These are phyloP conservation scores for Candida germanica DNA, from an alignment of 805 yeast species.

Conservation along the genomic window DNA sequence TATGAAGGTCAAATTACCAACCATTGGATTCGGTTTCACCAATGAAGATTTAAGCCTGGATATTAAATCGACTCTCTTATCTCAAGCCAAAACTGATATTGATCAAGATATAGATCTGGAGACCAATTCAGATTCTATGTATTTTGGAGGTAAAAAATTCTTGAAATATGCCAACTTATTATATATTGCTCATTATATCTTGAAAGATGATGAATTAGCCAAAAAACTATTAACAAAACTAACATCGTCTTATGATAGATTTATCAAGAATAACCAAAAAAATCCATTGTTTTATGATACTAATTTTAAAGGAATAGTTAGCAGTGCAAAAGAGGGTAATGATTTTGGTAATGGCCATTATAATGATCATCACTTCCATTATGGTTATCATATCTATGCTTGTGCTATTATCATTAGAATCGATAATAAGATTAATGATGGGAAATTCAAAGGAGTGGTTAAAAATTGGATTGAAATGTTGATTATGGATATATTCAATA, in stretches of 20 bases:
- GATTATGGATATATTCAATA: constrained; percentile 67
- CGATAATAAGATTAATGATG: constrained; percentile 33
- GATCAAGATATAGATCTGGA: constrained; percentile 15
- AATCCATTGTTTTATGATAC: constrained; percentile 77
- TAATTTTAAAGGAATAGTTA: constrained; percentile 74
- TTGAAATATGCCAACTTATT: constrained; percentile 20
- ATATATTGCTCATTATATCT: constrained; percentile 19
- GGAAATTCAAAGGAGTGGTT: constrained; percentile 47
- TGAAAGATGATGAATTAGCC: constrained; percentile 18
- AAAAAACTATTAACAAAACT: constrained; percentile 13
- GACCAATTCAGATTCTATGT: constrained; percentile 19
- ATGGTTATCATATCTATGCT: constrained; percentile 42
- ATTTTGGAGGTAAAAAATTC: constrained; percentile 23
- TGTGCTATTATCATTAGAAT: constrained; percentile 22
- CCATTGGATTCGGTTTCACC: constrained; percentile 2
- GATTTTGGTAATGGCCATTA: constrained; percentile 75
- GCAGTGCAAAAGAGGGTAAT: constrained; percentile 58
- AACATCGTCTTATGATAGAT: constrained; percentile 17
- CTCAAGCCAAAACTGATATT: constrained; percentile 17
- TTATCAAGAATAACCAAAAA: constrained; percentile 42
- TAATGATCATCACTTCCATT: constrained; percentile 77
- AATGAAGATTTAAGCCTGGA: constrained; percentile 9
- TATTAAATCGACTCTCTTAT: constrained; percentile 11
- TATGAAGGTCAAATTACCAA: constrained; percentile 18
- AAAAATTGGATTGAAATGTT: constrained; percentile 59